Percentiles rank a stretch among this genome's conserved stretches.
Conservation (phyloP, 805 yeast species). For the Jamesozyma gamospora region DNA sequence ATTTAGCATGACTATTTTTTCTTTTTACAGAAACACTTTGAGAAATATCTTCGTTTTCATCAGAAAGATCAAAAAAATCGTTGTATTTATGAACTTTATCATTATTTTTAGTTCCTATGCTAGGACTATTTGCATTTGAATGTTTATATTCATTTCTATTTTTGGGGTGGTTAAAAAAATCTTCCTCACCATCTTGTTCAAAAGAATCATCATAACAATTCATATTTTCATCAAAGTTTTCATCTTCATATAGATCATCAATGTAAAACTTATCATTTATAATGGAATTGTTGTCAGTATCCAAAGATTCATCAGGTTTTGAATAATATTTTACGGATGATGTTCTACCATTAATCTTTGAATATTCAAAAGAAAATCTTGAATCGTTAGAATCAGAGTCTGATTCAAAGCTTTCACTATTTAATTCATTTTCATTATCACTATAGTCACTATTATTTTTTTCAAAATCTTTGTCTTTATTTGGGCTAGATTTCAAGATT, state of each 20-base stretch:
- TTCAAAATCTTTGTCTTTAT: background rate
- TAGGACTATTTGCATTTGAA: background rate
- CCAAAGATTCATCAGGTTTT: conserved; percentile 17
- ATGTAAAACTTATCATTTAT: conserved; percentile 22
- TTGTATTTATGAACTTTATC: background rate
- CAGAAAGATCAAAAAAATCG: conserved; percentile 2
- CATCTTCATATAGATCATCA: conserved; percentile 33
- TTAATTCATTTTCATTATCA: background rate
- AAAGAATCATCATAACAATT: conserved; percentile 22
- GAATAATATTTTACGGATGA: conserved; percentile 44
- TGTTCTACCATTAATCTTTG: conserved; percentile 39
- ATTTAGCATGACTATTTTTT: no score
- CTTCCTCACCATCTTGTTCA: conserved; percentile 5
- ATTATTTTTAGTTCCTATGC: background rate
- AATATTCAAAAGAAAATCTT: conserved; percentile 42
- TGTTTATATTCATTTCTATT: conserved; percentile 22
- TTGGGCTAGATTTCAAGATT: conserved; percentile 3
- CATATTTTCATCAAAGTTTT: conserved; percentile 35
- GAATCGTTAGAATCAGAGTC: conserved; percentile 20
- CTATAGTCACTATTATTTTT: conserved; percentile 2
- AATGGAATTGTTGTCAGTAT: conserved; percentile 8
- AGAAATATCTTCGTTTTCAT: conserved; percentile 2
- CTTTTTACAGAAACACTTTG: background rate
- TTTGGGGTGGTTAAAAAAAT: conserved; percentile 7
- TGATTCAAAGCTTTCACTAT: conserved; percentile 2